phyloP scores from a whole-genome alignment of 2,329 filamentous ascomycete genomes.

The Myotisia sp. region DNA sequence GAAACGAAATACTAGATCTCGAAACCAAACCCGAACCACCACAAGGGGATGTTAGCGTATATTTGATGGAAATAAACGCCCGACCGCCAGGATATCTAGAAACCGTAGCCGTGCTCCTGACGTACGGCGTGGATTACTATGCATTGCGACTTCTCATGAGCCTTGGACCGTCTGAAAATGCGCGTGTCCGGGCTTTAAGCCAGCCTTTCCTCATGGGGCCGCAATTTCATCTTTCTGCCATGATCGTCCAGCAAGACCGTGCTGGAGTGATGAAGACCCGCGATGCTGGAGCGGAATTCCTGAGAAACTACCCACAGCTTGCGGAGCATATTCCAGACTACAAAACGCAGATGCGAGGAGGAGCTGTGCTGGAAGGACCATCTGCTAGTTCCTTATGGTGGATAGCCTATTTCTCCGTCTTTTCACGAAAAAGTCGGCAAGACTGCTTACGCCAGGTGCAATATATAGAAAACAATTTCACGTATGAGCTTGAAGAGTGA shows the following conservation, averaged over 20 bases:
- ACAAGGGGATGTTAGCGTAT: constrained; percentile 6
- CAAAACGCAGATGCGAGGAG: constrained; percentile 4
- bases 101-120: constrained; percentile 5
- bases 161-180: no score
- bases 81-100: constrained; percentile 14
- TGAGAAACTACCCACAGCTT: constrained; percentile 2
- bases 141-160: constrained; percentile 2
- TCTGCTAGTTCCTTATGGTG: constrained; percentile 3
- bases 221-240: constrained; percentile 9
- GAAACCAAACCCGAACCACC: background rate
- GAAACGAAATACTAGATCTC: background rate
- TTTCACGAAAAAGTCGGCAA: constrained; percentile 6
- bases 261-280: constrained; percentile 9
- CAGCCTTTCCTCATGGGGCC: constrained; percentile 12
- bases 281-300: constrained; percentile 6
- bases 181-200: constrained; percentile 11
- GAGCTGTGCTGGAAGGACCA: constrained; percentile 7
- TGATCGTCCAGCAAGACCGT: constrained; percentile 5
- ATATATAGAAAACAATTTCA: no score
- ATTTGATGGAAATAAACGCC: constrained; percentile 19
- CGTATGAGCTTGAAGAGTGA: no score
- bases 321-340: no score
- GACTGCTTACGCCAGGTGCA: background rate
- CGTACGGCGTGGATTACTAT: constrained; percentile 17
- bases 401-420: constrained; percentile 8